Percentiles rank a stretch among this genome's conserved stretches.
These are phyloP conservation scores for Aspergillus tanneri DNA, from an alignment of 2,329 filamentous ascomycete genomes.

Conservation along the genomic window DNA sequence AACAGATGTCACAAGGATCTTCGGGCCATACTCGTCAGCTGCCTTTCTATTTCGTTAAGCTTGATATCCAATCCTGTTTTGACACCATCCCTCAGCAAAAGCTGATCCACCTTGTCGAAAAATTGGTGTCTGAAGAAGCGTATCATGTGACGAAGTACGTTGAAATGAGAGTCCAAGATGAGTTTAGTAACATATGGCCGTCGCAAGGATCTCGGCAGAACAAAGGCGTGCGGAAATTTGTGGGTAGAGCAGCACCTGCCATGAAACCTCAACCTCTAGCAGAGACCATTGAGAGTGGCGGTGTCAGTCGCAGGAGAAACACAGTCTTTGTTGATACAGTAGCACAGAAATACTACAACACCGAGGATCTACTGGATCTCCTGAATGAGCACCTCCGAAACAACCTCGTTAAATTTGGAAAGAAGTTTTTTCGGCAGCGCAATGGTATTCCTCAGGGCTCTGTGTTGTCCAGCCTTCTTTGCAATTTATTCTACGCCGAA, in stretches of 20 bases:
- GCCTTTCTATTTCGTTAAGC: constrained; percentile 83
- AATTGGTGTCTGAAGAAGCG: constrained; percentile 54
- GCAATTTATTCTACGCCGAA: constrained; percentile 94
- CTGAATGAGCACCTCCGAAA: constrained; percentile 75
- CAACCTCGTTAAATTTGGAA: constrained; percentile 85
- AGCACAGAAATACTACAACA: constrained; percentile 57
- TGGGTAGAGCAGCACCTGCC: constrained; percentile 50
- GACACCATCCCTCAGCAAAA: constrained; percentile 87
- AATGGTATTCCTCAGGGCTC: constrained; percentile 91
- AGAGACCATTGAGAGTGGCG: constrained; percentile 41
- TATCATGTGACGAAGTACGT: constrained; percentile 75
- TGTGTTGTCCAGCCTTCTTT: constrained; percentile 78
- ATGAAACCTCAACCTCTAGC: constrained; percentile 48
- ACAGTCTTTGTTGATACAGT: constrained; percentile 76
- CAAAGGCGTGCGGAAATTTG: constrained; percentile 49
- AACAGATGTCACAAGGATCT: constrained; percentile 16
- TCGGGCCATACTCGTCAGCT: constrained; percentile 15
- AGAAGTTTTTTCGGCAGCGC: constrained; percentile 83
- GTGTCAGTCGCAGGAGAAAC: constrained; percentile 53
- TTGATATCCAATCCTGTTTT: constrained; percentile 89
- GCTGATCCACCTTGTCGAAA: constrained; percentile 65
- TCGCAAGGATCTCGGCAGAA: constrained; percentile 12
- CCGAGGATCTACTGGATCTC: constrained; percentile 64
- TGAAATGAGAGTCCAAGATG: constrained; percentile 60
- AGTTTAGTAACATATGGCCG: constrained; percentile 23